Evolutionary conservation across 768 basidiomycete genomes (phyloP).

Genomic region (Rhodotorula kratochvilovae): DNA sequence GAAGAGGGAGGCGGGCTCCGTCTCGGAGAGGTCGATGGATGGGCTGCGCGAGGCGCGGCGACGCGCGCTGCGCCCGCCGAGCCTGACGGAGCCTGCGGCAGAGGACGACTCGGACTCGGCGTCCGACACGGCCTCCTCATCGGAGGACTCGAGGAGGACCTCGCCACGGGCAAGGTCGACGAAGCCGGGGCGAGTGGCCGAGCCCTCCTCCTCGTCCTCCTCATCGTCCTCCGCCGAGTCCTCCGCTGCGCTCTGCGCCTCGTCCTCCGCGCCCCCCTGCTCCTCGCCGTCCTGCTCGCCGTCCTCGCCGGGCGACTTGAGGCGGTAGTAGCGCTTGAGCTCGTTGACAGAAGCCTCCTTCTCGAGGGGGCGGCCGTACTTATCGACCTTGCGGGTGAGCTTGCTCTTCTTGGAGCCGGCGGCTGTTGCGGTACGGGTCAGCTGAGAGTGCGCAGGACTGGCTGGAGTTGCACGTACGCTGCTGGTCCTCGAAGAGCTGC

Average conservation of each 20-base stretch:
- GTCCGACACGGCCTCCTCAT: conserved; percentile 48
- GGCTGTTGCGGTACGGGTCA: not conserved
- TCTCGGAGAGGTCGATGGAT: conserved; percentile 40
- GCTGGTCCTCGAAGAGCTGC: conserved; percentile 57
- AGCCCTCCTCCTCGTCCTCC: conserved; percentile 21
- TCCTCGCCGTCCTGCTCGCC: not conserved
- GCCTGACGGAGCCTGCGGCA: conserved; percentile 23
- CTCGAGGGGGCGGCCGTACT: conserved; percentile 49
- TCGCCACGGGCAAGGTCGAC: conserved; percentile 85
- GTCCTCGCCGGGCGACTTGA: conserved; percentile 40
- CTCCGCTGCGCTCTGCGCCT: not conserved
- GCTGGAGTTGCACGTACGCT: not conserved
- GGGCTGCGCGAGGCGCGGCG: conserved; percentile 25
- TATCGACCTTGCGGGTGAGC: conserved; percentile 47
- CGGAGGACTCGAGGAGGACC: conserved; percentile 77
- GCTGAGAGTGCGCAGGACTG: no score
- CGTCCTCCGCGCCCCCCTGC: not conserved
- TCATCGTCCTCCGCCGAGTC: conserved; percentile 18
- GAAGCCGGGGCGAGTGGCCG: conserved; percentile 10
- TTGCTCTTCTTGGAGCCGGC: conserved; percentile 13
- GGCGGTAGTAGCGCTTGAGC: conserved; percentile 51
- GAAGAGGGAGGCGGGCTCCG: conserved; percentile 35
- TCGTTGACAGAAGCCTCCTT: conserved; percentile 48
- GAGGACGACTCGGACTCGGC: conserved; percentile 33
- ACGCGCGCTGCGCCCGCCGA: conserved; percentile 18